Evolutionary conservation across 257 asterid species (phyloP).

Genomic region (Lithospermum erythrorhizon): DNA sequence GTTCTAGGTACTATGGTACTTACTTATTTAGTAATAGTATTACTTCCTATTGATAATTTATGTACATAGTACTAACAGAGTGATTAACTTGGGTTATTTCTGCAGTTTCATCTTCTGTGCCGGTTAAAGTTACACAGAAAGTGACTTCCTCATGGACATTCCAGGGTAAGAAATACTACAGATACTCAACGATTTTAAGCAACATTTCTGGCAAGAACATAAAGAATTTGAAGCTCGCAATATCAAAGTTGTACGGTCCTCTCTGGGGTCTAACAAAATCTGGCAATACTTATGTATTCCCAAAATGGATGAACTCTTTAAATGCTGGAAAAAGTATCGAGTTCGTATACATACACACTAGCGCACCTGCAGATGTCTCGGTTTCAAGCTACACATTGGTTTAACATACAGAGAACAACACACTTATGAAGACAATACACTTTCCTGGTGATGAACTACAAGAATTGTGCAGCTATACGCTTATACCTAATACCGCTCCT

Average conservation of each 20-base stretch:
- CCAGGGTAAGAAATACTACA: slow-evolving; percentile 60
- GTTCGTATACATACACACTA: slow-evolving; percentile 84
- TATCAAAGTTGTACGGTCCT: slow-evolving; percentile 78
- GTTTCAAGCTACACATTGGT: slow-evolving; percentile 71
- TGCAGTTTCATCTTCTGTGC: slow-evolving; percentile 38
- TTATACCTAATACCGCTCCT: slow-evolving; percentile 20
- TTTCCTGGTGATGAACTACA: slow-evolving; percentile 23
- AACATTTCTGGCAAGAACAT: slow-evolving; percentile 72
- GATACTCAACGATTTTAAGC: slow-evolving; percentile 61
- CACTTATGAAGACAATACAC: slow-evolving; percentile 12
- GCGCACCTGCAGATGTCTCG: slow-evolving; percentile 60
- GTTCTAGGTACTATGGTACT: no score
- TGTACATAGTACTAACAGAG: neutral
- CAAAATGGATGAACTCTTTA: slow-evolving; percentile 70
- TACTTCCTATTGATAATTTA: no score
- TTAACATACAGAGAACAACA: slow-evolving; percentile 16
- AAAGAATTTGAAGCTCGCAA: slow-evolving; percentile 52
- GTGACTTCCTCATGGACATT: slow-evolving; percentile 57
- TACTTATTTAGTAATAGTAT: no score
- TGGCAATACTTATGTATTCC: slow-evolving; percentile 59
- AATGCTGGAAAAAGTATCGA: slow-evolving; percentile 79
- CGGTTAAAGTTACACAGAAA: slow-evolving; percentile 41
- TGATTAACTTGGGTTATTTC: neutral
- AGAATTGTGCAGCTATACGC: slow-evolving; percentile 50
- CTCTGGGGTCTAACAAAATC: slow-evolving; percentile 81